These are phyloP conservation scores for Colletotrichum sp. DNA, from an alignment of 2,329 filamentous ascomycete species.

Conservation along the genomic window DNA sequence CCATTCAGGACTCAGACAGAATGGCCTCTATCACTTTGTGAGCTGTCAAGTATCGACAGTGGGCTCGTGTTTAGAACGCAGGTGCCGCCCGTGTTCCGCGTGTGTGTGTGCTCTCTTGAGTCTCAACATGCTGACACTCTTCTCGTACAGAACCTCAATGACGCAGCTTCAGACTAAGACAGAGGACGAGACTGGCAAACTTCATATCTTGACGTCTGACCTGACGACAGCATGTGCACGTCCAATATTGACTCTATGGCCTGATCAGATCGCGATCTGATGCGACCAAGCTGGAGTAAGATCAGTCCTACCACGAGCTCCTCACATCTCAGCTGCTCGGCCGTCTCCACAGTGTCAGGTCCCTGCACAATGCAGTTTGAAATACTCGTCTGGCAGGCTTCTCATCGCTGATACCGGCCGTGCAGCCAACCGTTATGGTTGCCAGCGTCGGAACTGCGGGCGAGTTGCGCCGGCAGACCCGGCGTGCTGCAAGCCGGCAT, in stretches of 20 bases:
- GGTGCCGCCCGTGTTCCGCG: background rate
- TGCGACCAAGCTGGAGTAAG: slow-evolving; percentile 2
- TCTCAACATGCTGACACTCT: background rate
- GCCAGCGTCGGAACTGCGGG: slow-evolving; percentile 19
- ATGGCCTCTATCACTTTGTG: slow-evolving; percentile 9
- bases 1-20: slow-evolving; percentile 1
- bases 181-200: background rate
- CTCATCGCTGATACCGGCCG: slow-evolving; percentile 3
- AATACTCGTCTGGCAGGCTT: slow-evolving; percentile 2
- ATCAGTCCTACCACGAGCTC: slow-evolving; percentile 3
- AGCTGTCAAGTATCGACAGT: slow-evolving; percentile 11
- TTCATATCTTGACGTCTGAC: background rate
- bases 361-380: slow-evolving; percentile 21
- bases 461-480: slow-evolving; percentile 20
- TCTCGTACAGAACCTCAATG: background rate
- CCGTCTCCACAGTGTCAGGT: slow-evolving; percentile 9
- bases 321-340: slow-evolving; percentile 15
- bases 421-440: slow-evolving; percentile 4
- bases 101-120: background rate
- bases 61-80: background rate
- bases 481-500: slow-evolving; percentile 18
- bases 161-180: background rate
- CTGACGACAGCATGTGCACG: background rate
- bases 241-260: background rate
- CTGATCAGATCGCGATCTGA: slow-evolving; percentile 14